A percentile compares a stretch with the other conserved stretches of the same genome.
Evolutionary conservation across 192 early-diverging fungal species (phyloP).

Genomic region (Blastocladiella britannica): DNA sequence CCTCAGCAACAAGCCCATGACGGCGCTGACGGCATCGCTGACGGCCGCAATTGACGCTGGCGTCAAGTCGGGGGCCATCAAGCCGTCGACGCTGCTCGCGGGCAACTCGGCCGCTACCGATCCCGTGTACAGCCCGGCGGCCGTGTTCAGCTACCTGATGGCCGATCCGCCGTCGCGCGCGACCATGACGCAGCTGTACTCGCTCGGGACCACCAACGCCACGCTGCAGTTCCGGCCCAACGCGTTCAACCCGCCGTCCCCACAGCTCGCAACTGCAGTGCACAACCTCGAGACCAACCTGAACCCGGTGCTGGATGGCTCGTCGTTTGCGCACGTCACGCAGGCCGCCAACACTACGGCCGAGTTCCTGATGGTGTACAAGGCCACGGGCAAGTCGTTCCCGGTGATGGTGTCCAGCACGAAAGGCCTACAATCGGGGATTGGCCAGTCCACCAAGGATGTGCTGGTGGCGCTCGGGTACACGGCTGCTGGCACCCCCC

Average conservation of each 20-base stretch:
- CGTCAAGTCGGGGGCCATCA: background rate
- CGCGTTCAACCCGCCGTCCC: background rate
- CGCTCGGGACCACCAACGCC: background rate
- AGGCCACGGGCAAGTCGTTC: background rate
- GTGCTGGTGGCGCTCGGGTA: background rate
- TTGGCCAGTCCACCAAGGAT: background rate
- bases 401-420: background rate
- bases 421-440: background rate
- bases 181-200: background rate
- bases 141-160: background rate
- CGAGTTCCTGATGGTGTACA: background rate
- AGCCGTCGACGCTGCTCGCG: background rate
- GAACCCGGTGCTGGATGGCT: background rate
- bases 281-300: background rate
- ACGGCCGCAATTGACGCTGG: background rate
- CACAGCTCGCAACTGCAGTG: background rate
- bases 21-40: background rate
- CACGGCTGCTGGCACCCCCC: background rate
- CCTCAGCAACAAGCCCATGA: background rate
- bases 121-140: background rate
- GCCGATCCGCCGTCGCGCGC: background rate
- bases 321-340: background rate
- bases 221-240: background rate
- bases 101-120: background rate
- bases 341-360: background rate